Percentiles rank a stretch among this genome's conserved stretches.
Evolutionary conservation across 768 basidiomycete genomes (phyloP).

Genomic region (Polyporus arcularius): DNA sequence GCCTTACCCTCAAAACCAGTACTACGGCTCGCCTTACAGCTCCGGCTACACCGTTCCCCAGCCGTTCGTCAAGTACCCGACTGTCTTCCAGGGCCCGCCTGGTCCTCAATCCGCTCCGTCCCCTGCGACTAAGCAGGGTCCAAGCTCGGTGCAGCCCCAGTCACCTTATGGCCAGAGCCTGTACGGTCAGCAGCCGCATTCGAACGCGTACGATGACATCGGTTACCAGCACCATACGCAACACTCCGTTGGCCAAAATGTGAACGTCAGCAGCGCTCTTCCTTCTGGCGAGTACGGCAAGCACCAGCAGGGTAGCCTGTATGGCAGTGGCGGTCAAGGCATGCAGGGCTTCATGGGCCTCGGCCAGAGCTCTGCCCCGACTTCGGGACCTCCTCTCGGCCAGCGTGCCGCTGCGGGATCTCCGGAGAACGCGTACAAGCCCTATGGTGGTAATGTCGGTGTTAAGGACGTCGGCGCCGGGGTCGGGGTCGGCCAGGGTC

Average conservation of each 20-base stretch:
- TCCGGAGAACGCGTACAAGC: slow-evolving; percentile 76
- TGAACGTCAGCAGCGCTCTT: slow-evolving; percentile 39
- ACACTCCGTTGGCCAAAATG: slow-evolving; percentile 50
- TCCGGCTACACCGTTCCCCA: slow-evolving; percentile 59
- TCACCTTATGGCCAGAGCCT: slow-evolving; percentile 65
- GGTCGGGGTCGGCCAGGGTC: slow-evolving; percentile 43
- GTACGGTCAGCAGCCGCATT: slow-evolving; percentile 64
- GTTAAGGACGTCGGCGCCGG: slow-evolving; percentile 62
- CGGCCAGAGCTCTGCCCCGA: slow-evolving; percentile 42
- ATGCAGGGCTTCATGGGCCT: slow-evolving; percentile 76
- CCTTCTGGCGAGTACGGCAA: slow-evolving; percentile 46
- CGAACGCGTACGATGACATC: slow-evolving; percentile 51
- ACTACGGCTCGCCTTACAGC: slow-evolving; percentile 72
- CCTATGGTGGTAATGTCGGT: slow-evolving; percentile 54
- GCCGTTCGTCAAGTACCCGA: slow-evolving; percentile 75
- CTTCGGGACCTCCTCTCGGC: slow-evolving; percentile 48
- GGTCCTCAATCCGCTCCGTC: slow-evolving; percentile 66
- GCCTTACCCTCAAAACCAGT: slow-evolving; percentile 76
- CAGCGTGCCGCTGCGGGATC: slow-evolving; percentile 55
- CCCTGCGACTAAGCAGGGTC: slow-evolving; percentile 67
- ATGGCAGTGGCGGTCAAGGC: slow-evolving; percentile 52
- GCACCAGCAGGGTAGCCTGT: slow-evolving; percentile 45
- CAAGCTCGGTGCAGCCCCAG: slow-evolving; percentile 52
- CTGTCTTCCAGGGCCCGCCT: slow-evolving; percentile 75
- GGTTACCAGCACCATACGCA: slow-evolving; percentile 56